Evolutionary conservation across 1,139 yeast genomes (phyloP), one percentile per base, ranked within the genome.

Genomic region (Arxiozyma telluris): DNA sequence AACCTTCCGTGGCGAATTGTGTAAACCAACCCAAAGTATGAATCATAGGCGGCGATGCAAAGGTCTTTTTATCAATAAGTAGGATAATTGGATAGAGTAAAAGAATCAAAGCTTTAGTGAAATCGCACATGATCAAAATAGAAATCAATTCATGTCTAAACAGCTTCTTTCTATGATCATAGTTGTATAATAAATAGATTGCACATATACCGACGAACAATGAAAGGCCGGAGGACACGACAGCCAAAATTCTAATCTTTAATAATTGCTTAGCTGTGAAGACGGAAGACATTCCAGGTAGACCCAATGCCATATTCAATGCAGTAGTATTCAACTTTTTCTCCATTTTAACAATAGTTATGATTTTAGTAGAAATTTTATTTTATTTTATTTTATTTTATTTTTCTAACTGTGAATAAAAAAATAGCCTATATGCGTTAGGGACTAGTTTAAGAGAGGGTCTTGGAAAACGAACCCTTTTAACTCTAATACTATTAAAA

Each of bases 1-100:
- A 90, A 18, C 96, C 96, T 68, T 89, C 96, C 34, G 87, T 85
- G 39, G 91, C 79, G 44, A 83, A 76, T 1, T 94, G 88, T 0
- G 96, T 85, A 69, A 89, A 83, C 74, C 87, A 90, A 4, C 96
- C 97, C 49, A 88, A 80, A 17, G 83, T 83, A 64, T 86, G 83
- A 62, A 88, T 82, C 60, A 87, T 82, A 43, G 71, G 73, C 23
- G 74, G 71, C 60, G 80, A 79, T 52, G 76, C 75, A 64, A 83
- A 81, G 1, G 81, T 73, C n/a, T 75, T 68, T 27, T 73, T 69
- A 44, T 76, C 75, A 9, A 77, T 67, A 44, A 84, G 68, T 1
- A 84, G 62, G 9, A 69, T 57, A 7, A 66, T 76, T 0, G 96
- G 96, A 67, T 84, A 90, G 55, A 88, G 74, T 57, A 89, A 69